These are phyloP conservation scores for Fusarium sp. DNA, from an alignment of 2,329 filamentous ascomycete species.

Conservation along the genomic window DNA sequence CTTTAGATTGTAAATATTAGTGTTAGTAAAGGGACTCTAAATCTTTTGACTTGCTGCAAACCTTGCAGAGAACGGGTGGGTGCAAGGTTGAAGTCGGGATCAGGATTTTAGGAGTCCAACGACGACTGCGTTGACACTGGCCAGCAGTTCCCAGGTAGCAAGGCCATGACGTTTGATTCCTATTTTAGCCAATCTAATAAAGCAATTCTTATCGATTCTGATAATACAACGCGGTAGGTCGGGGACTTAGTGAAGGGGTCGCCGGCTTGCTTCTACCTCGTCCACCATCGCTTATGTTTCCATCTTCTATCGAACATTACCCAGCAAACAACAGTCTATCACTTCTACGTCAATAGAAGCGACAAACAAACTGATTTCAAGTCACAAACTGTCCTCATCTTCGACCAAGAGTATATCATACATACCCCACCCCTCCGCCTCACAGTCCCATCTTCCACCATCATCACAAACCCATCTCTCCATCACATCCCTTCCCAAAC, in stretches of 20 bases:
- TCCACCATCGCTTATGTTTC: neutral
- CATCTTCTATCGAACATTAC: neutral
- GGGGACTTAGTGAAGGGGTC: too few relatives aligned
- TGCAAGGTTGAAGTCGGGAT: neutral
- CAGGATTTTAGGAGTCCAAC: too few relatives aligned
- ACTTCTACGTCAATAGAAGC: too few relatives aligned
- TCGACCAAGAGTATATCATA: too few relatives aligned
- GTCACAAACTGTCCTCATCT: too few relatives aligned
- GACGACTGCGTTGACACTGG: neutral
- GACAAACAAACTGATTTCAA: too few relatives aligned
- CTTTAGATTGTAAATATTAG: too few relatives aligned
- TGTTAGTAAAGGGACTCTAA: too few relatives aligned
- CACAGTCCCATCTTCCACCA: neutral
- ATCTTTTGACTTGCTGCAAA: too few relatives aligned
- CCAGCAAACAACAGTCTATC: neutral
- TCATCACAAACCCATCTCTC: neutral
- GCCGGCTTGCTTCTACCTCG: too few relatives aligned
- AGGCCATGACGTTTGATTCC: neutral
- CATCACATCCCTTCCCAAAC: neutral
- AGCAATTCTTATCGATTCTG: neutral
- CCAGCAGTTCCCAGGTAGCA: neutral
- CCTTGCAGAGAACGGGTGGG: too few relatives aligned
- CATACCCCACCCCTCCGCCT: too few relatives aligned
- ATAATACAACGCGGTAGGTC: neutral
- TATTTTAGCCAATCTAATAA: neutral